These are phyloP conservation scores for Mesembryanthemum crystallinum DNA, from an alignment of 148 eudicot species.

Conservation along the genomic window DNA sequence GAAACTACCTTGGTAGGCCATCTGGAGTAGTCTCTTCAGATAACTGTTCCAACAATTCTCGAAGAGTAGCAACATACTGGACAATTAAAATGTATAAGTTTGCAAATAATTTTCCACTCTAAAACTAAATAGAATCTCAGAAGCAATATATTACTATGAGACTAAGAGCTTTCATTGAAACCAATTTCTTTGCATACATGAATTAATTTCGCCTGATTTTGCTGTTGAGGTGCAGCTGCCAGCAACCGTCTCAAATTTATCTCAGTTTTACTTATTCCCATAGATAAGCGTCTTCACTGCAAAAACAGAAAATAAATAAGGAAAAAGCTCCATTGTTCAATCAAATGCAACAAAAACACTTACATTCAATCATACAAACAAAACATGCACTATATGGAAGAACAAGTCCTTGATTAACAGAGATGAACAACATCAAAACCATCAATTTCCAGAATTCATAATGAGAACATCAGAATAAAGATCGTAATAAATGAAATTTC, in stretches of 20 bases:
- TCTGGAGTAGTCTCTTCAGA: slow-evolving; percentile 60
- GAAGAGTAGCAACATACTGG: slow-evolving; percentile 68
- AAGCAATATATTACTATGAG: not conserved
- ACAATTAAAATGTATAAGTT: not conserved
- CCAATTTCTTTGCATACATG: slow-evolving; percentile 45
- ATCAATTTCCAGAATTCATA: no score
- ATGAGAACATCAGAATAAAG: no score
- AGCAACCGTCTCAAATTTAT: slow-evolving; percentile 77
- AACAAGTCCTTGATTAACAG: no score
- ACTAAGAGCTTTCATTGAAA: not conserved
- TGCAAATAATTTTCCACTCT: not conserved
- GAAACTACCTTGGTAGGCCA: slow-evolving; percentile 55
- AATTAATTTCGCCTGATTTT: slow-evolving; percentile 69
- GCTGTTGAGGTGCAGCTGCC: slow-evolving; percentile 70
- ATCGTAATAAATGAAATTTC: no score
- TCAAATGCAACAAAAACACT: not conserved
- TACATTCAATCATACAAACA: not conserved
- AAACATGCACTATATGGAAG: no score
- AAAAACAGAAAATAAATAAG: not conserved
- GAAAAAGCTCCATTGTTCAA: not conserved
- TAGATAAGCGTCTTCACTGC: slow-evolving; percentile 21
- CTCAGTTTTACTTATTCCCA: slow-evolving; percentile 79
- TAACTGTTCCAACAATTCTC: slow-evolving; percentile 65
- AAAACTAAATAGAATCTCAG: not conserved
- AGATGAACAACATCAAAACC: no score